phyloP scores from a whole-genome alignment of 208 protist species.

The Crithidia expoeki region DNA sequence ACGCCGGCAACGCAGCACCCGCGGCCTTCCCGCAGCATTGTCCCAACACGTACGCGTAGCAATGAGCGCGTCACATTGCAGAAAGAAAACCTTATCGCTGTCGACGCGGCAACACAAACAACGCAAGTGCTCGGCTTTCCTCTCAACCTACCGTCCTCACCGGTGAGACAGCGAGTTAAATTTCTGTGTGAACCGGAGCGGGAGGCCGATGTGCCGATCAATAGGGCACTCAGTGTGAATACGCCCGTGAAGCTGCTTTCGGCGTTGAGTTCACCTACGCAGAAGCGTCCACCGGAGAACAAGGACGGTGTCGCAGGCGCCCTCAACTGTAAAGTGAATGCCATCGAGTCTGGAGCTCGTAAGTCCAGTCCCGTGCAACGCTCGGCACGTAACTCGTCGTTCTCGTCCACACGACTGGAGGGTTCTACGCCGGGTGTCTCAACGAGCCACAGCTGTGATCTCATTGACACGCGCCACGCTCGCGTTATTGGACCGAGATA shows the following conservation, averaged over 20 bases:
- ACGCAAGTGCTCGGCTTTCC: background rate
- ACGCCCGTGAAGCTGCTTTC: background rate
- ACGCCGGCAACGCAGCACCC: no score
- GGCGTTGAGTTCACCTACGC: background rate
- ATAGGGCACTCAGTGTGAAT: background rate
- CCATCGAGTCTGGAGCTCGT: background rate
- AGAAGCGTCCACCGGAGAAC: background rate
- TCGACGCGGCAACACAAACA: background rate
- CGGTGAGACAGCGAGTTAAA: background rate
- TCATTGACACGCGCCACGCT: background rate
- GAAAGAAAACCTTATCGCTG: background rate
- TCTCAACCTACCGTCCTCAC: background rate
- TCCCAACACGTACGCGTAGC: no score
- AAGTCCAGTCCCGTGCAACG: background rate
- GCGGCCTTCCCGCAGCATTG: no score
- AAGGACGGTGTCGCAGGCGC: background rate
- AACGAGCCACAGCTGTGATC: slow-evolving; percentile 1
- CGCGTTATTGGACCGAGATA: background rate
- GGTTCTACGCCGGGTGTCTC: background rate
- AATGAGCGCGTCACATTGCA: no score
- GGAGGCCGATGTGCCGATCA: background rate
- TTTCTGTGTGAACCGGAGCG: background rate
- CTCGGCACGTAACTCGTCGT: background rate
- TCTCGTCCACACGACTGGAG: background rate
- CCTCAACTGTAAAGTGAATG: background rate